A percentile compares a stretch with the other conserved stretches of the same genome.
phyloP scores from a whole-genome alignment of 1,139 yeast genomes.

The Suhomyces taliae region DNA sequence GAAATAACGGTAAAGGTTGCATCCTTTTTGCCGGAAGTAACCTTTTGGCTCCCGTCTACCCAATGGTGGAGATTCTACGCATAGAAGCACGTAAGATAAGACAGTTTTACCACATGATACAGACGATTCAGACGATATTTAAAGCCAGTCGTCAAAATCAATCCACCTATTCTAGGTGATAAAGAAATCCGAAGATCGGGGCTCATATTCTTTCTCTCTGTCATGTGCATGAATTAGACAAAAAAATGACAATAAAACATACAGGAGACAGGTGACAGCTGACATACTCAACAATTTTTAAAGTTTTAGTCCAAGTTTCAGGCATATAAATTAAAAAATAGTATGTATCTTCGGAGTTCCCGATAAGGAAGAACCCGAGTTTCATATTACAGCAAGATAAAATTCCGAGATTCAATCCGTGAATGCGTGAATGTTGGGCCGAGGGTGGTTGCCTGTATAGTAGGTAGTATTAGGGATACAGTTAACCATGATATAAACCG shows the following conservation, averaged over 20 bases:
- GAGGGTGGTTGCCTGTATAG: too few species aligned
- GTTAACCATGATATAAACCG: background rate
- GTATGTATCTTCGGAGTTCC: background rate
- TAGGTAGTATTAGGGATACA: background rate
- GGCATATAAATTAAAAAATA: background rate
- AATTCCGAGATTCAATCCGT: background rate
- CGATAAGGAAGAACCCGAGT: background rate
- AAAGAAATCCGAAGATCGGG: background rate
- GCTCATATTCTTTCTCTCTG: background rate
- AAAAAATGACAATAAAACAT: background rate
- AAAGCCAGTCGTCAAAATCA: background rate
- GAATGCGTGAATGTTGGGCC: too few species aligned
- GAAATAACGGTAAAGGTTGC: too few species aligned
- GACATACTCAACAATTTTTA: background rate
- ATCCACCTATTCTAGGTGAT: background rate
- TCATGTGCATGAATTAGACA: background rate
- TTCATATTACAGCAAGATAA: background rate
- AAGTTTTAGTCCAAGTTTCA: background rate
- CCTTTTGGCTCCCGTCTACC: background rate
- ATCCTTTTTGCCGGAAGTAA: too few species aligned
- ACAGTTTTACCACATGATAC: background rate
- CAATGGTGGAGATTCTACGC: background rate
- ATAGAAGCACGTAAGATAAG: background rate
- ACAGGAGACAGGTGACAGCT: background rate
- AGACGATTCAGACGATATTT: background rate